These are phyloP conservation scores for Fusarium sp. DNA, from an alignment of 2,329 filamentous ascomycete genomes.

Conservation along the genomic window DNA sequence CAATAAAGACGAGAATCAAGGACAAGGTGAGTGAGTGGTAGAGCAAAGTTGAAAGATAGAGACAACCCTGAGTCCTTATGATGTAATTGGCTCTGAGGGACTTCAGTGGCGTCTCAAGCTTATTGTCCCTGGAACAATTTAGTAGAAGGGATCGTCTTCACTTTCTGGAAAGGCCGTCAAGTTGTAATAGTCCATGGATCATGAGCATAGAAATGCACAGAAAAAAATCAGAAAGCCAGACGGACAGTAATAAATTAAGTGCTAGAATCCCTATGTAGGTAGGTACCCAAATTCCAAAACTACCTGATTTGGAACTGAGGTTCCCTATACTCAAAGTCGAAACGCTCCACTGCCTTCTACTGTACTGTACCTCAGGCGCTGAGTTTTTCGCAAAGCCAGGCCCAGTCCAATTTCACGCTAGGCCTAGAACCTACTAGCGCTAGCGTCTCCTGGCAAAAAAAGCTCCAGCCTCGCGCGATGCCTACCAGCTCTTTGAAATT, in stretches of 20 bases:
- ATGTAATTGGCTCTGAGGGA: constrained; percentile 16
- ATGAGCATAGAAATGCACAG: background rate
- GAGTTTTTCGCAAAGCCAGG: constrained; percentile 19
- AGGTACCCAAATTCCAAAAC: background rate
- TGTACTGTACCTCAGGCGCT: background rate
- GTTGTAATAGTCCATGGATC: background rate
- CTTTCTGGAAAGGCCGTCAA: background rate
- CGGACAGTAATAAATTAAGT: background rate
- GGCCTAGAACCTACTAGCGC: constrained; percentile 31
- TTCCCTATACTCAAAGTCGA: background rate
- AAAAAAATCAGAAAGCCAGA: background rate
- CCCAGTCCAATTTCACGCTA: constrained; percentile 35
- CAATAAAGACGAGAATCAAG: background rate
- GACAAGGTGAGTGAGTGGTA: background rate
- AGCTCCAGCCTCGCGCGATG: constrained; percentile 58
- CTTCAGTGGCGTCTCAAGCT: background rate
- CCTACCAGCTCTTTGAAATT: constrained; percentile 43
- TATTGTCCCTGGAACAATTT: constrained; percentile 6
- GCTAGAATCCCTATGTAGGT: background rate
- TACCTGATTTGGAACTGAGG: background rate
- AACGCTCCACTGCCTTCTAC: background rate
- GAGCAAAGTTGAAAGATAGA: constrained; percentile 10
- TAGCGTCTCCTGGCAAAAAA: constrained; percentile 53
- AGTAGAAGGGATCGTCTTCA: background rate
- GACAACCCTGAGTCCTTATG: constrained; percentile 11